These are phyloP conservation scores for Mycocentrospora acerina DNA, from an alignment of 2,329 filamentous ascomycete genomes.

Conservation along the genomic window DNA sequence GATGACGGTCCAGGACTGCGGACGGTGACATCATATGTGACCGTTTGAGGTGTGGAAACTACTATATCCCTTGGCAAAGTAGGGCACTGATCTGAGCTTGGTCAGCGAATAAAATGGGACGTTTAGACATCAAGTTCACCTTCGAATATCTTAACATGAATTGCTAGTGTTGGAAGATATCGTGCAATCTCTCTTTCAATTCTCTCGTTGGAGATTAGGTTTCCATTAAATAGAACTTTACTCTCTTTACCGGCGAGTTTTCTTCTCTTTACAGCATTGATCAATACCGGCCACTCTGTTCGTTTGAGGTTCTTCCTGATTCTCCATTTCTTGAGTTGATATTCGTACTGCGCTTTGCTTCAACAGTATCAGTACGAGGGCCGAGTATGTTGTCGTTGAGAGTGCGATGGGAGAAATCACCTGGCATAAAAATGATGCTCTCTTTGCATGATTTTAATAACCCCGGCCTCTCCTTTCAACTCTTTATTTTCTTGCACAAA, in stretches of 20 bases:
- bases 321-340: conserved; percentile 4
- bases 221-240: conserved; percentile 1
- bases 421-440: neutral
- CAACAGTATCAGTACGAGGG: neutral
- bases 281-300: conserved; percentile 6
- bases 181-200: conserved; percentile 5
- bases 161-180: neutral
- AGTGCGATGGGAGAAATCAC: neutral
- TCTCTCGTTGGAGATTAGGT: neutral
- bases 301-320: conserved; percentile 5
- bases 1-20: too few relatives aligned
- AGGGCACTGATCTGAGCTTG: too few relatives aligned
- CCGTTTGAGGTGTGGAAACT: too few relatives aligned
- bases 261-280: neutral
- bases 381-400: neutral
- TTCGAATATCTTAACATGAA: neutral
- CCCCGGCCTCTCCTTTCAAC: neutral
- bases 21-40: too few relatives aligned
- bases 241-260: neutral
- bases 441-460: conserved; percentile 1
- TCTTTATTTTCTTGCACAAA: conserved; percentile 2
- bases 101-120: neutral
- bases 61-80: too few relatives aligned
- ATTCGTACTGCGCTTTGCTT: conserved; percentile 5
- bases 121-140: neutral